Percentiles rank a stretch among this genome's conserved stretches.
Evolutionary conservation across 805 yeast genomes (phyloP).

Genomic region (Lipomyces starkeyi): DNA sequence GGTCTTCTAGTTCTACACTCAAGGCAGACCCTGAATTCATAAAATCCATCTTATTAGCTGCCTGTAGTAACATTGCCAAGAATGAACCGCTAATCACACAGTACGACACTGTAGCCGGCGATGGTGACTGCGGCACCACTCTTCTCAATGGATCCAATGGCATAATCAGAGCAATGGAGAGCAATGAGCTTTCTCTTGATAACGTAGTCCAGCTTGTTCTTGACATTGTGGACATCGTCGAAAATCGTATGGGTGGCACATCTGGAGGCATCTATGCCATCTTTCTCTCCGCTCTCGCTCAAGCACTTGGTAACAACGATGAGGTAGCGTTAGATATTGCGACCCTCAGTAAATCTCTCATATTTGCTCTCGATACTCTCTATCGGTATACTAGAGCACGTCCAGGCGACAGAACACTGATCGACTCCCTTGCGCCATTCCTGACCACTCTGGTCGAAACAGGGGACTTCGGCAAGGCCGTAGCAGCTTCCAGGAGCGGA

Average conservation of each 20-base stretch:
- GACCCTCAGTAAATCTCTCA: conserved; percentile 40
- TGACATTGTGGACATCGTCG: conserved; percentile 78
- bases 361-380: conserved; percentile 69
- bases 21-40: no score
- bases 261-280: conserved; percentile 93
- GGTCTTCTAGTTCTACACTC: no score
- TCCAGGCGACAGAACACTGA: conserved; percentile 81
- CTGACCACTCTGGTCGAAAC: no score
- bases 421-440: no score
- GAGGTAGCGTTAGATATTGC: not conserved
- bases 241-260: conserved; percentile 92
- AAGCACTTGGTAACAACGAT: no score
- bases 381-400: conserved; percentile 88
- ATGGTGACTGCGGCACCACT: conserved; percentile 96
- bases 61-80: no score
- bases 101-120: conserved; percentile 88
- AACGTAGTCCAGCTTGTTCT: conserved; percentile 15
- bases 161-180: conserved; percentile 44
- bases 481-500: conserved; percentile 64
- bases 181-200: not conserved
- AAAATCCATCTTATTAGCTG: no score
- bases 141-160: conserved; percentile 80
- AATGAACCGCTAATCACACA: conserved; percentile 81
- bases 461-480: conserved; percentile 88
- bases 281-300: no score